Base-by-base conservation (phyloP, 2,329 filamentous ascomycete genomes). In the Claviceps capensis region DNA sequence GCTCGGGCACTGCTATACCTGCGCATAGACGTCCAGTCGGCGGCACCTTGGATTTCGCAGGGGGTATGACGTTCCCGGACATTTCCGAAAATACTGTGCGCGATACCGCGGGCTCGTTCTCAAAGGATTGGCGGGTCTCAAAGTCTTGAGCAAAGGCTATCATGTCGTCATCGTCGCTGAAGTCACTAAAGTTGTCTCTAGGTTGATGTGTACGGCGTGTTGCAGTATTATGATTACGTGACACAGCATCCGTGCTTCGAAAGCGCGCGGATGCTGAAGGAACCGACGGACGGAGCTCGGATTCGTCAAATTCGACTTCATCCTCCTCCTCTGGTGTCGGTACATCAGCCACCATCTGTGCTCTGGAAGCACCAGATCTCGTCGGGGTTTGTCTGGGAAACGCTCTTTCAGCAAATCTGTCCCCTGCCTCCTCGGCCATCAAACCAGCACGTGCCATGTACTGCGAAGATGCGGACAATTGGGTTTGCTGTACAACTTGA, bases 401-500 rank as follows among this genome's bases (percentile, higher is more conserved):
- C 13, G 58, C 60, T 6, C 50, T 26, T 16, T 53, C 42, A 4
- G 49, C 41, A 43, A 22, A 55, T n/a, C 52, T 46, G 14, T 57
- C 57, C 14, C 61, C 55, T n/a, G 57, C 58, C 5, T 60, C 60
- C 42, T 59, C 60, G 4, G 58, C 60, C 34, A 63, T 56, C 16
- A 62, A 49, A 16, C 58, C 53, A 16, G 55, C 40, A 40, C 54
- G 56, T n/a, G 57, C 53, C 30, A 52, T 50, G 14, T 55, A 55
- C 19, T 60, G 58, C 5, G 60, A 59, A n/a, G 51, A 52, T 36
- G 57, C 55, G 9, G 68, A 65, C 22, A 74, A 57, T 51, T 78
- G 76, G 1, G 76, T 79, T 58, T 79, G 76, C 19, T 72, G 68
- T 19, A 79, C 69, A 17, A 78, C 67, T 54, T 80, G 72, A 1